Evolutionary conservation across 2,329 filamentous ascomycete genomes (phyloP).

Genomic region (Trichophyton equinum): DNA sequence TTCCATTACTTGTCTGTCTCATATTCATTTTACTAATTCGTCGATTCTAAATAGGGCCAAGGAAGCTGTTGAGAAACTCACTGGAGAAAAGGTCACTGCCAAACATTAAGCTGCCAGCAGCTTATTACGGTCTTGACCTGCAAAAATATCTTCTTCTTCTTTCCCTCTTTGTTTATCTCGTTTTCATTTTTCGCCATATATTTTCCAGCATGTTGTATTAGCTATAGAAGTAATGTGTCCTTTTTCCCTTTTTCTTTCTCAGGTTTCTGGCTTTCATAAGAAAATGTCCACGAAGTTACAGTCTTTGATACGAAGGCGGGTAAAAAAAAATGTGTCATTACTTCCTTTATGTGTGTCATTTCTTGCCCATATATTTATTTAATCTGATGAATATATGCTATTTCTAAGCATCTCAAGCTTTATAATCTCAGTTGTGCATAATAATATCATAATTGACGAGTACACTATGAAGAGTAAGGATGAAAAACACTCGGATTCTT

Average conservation of each 20-base stretch:
- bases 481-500: constrained; percentile 3
- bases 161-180: not conserved
- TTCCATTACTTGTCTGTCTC: constrained; percentile 14
- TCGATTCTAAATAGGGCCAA: constrained; percentile 41
- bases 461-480: not conserved
- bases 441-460: not conserved
- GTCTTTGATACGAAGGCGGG: not conserved
- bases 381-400: not conserved
- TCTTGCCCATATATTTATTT: not conserved
- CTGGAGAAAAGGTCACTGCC: constrained; percentile 50
- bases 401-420: not conserved
- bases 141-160: constrained; percentile 10
- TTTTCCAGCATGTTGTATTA: constrained; percentile 1
- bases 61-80: constrained; percentile 52
- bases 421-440: not conserved
- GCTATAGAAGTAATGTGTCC: not conserved
- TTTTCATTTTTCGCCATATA: not conserved
- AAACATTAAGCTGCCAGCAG: constrained; percentile 44
- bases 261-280: not conserved
- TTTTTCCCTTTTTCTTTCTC: not conserved
- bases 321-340: not conserved
- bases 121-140: constrained; percentile 17
- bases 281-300: not conserved
- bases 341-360: not conserved
- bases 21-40: constrained; percentile 19